Evolutionary conservation across 768 basidiomycete genomes (phyloP).

Genomic region (Amanita thiersii): DNA sequence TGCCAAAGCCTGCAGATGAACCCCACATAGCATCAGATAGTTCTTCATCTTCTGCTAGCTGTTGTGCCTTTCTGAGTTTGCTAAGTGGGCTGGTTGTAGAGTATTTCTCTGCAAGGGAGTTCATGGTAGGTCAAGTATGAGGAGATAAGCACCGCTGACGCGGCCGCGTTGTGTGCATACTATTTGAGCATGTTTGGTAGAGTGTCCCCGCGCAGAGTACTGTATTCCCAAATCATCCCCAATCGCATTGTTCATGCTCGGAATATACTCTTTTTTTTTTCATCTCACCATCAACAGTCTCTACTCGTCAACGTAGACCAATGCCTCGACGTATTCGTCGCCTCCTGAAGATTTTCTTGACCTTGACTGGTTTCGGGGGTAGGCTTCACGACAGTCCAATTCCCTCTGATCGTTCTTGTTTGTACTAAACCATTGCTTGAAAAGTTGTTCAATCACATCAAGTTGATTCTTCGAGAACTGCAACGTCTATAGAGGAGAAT

Average conservation of each 20-base stretch:
- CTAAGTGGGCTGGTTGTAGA: slow-evolving; percentile 45
- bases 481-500: slow-evolving; percentile 29
- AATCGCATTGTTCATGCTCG: neutral
- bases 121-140: slow-evolving; percentile 41
- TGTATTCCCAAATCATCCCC: neutral
- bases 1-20: slow-evolving; percentile 76
- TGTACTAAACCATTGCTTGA: slow-evolving; percentile 35
- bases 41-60: slow-evolving; percentile 51
- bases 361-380: slow-evolving; percentile 19
- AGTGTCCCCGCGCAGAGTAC: neutral
- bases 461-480: slow-evolving; percentile 24
- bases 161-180: slow-evolving; percentile 26
- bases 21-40: slow-evolving; percentile 72
- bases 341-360: neutral
- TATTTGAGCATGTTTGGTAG: slow-evolving; percentile 6
- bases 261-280: neutral
- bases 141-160: slow-evolving; percentile 27
- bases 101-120: slow-evolving; percentile 59
- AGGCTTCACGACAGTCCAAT: too few species aligned
- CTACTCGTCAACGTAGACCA: slow-evolving; percentile 33
- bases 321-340: too few species aligned
- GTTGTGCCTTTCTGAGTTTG: slow-evolving; percentile 41
- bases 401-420: slow-evolving; percentile 25
- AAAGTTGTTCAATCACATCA: slow-evolving; percentile 26
- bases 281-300: too few species aligned